These are phyloP conservation scores for Fusarium udum DNA, from an alignment of 2,329 filamentous ascomycete genomes.

Conservation along the genomic window DNA sequence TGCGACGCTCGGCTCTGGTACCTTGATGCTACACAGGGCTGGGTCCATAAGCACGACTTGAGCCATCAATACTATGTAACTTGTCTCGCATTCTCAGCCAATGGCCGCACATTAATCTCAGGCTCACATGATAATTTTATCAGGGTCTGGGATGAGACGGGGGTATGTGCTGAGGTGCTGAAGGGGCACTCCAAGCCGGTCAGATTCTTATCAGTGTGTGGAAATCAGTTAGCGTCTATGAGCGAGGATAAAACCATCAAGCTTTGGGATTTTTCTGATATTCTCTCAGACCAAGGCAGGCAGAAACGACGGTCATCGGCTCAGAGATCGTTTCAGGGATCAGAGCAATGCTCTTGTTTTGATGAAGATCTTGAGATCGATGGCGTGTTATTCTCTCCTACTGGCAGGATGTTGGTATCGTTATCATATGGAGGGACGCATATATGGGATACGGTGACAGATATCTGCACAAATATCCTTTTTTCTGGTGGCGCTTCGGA, in stretches of 20 bases:
- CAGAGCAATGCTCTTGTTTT: rapidly evolving
- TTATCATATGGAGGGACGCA: rapidly evolving
- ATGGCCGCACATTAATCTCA: not conserved
- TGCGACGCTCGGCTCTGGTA: rapidly evolving
- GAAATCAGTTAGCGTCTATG: not conserved
- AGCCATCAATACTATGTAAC: rapidly evolving
- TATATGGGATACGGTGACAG: not conserved
- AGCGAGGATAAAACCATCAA: rapidly evolving
- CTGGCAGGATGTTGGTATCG: not conserved
- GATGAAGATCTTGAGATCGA: rapidly evolving
- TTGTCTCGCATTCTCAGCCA: not conserved
- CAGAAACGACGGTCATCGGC: not conserved
- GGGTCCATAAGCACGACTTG: not conserved
- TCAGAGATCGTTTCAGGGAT: not conserved
- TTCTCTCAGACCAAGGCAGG: rapidly evolving
- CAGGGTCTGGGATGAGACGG: not conserved
- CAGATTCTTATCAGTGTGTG: rapidly evolving
- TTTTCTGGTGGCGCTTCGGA: rapidly evolving
- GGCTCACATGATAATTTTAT: not conserved
- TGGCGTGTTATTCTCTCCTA: rapidly evolving
- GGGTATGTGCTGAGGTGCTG: rapidly evolving
- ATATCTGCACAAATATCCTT: rapidly evolving
- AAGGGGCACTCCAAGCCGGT: rapidly evolving
- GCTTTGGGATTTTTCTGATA: not conserved
- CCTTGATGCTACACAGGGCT: rapidly evolving